Evolutionary conservation across 257 asterid genomes (phyloP), one percentile per base, ranked within the genome.

Genomic region (Penstemon davidsonii): DNA sequence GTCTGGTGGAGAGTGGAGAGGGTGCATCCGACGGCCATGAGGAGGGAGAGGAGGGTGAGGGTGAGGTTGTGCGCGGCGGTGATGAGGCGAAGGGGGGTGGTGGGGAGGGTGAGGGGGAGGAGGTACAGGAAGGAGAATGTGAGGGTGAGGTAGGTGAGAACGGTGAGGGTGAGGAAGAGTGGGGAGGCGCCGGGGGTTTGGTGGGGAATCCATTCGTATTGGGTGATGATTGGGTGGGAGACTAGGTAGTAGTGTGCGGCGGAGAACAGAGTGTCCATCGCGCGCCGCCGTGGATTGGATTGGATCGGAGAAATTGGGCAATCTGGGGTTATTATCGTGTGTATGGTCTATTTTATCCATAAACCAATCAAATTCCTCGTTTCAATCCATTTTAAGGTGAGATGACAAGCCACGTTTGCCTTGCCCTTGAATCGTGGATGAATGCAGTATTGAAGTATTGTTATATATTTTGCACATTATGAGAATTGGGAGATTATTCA

Each of bases 21-120:
- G 36, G 86, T 71, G 85, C 89, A 77, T 47, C 91, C 96, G 49
- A 82, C 64, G 80, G 91, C 90, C 98, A 92, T 87, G 58, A 65
- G 25, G 74, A 84, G 75, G 73, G 98, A 92, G 80, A 89, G 88
- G 76, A 87, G 71, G 82, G 78, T 81, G 67, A 92, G 96, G 74
- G 68, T 58, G 67, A 89, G 87, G 86, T 68, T 92, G 89, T 92
- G 96, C 73, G 51, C 67, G 86, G 88, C 84, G 82, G 92, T 81
- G 79, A 86, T 65, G 80, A 69, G 76, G 84, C 96, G 96, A 82
- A 92, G 92, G 53, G 69, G 43, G 81, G 84, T 13, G 64, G 88
- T 1, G 83, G 78, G 73, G 64, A 81, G 68, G 52, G 81, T 44
- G 42, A 83, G 86, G 50, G 71, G 79, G 73, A 65, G 39, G 43